These are phyloP conservation scores for Populus simonii DNA, from an alignment of 345 rosid species.

Conservation along the genomic window DNA sequence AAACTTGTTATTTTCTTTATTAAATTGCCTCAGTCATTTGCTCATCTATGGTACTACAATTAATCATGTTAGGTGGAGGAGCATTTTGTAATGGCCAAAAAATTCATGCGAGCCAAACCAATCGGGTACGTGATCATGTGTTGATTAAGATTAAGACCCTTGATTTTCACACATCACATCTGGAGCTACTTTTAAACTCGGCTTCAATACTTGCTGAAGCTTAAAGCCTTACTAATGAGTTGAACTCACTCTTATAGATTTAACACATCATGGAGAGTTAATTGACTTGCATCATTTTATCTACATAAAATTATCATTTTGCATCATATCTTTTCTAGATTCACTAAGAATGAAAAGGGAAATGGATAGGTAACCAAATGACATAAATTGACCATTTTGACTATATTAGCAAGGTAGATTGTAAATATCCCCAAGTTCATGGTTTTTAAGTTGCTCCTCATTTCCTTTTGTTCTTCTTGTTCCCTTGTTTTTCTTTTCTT, in stretches of 20 bases:
- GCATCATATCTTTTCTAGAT: not conserved
- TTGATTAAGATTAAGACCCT: not conserved
- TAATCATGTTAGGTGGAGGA: constrained; percentile 66
- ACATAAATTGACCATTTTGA: not conserved
- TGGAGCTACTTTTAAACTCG: not conserved
- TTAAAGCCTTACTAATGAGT: not conserved
- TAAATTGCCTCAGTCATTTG: constrained; percentile 3
- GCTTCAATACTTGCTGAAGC: not conserved
- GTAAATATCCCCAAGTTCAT: not conserved
- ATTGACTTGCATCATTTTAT: not conserved
- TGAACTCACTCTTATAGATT: not conserved
- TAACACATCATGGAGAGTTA: not conserved
- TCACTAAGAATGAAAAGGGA: not conserved
- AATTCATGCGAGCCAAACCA: constrained; percentile 68
- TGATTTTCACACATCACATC: not conserved
- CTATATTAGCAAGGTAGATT: not conserved
- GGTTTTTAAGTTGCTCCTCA: not conserved
- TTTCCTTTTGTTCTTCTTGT: not conserved
- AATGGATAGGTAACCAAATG: not conserved
- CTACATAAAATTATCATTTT: not conserved
- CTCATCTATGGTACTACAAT: constrained; percentile 10
- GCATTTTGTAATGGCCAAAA: constrained; percentile 89
- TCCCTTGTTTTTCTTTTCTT: not conserved
- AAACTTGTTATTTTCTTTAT: not conserved
- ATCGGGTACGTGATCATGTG: constrained; percentile 44